Base-by-base conservation (phyloP, 169 alveolate species). In the Eimeria sp. region DNA sequence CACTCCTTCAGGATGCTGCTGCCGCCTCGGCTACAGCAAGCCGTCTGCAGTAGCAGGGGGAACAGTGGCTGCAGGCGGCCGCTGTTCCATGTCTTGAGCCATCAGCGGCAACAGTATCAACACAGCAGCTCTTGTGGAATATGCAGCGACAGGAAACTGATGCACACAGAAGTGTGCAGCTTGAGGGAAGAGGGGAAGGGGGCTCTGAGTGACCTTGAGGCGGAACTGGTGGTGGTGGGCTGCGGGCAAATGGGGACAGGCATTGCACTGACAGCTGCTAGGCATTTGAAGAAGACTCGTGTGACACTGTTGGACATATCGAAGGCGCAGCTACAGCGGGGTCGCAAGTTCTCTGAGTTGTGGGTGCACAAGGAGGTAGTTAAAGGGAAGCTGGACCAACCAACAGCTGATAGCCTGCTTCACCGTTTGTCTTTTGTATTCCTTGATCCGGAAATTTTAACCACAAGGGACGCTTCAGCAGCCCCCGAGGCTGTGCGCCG, bases 161-260 rank as follows among this genome's bases (percentile, higher is more conserved):
- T 66, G 25, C 43, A 25, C 76, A 30, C 54, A 52, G n/a, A 71
- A 11, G 80, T 52, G n/a, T 13, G 20, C 14, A 11, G 80, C 4
- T 54, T 16, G 80, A 25, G 18, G 54, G 9, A 25, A 1, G 80
- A 3, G 33, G 25, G 80, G 27, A 37, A 11, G 52, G 90, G 37
- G 54, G 43, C 43, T 25, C 46, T 85, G 43, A 37, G 27, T 20
- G 60, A 13, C 54, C 78, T 33, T 33, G 82, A 14, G 60, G 37
- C 89, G 68, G 95, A 30, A 25, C 52, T 98, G 56, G 99, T 98
- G 40, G 97, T 98, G 18, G 94, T 98, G 6, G 99, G 99, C 71
- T 98, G 98, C 10, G 99, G 99, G 20, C 97, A 98, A 96, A 98
- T 98, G 99, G 99, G 99, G 27, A 98, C 99, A n/a, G 99, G 99